phyloP scores from a whole-genome alignment of 495 filamentous ascomycete genomes.

The Tuber borchii region DNA sequence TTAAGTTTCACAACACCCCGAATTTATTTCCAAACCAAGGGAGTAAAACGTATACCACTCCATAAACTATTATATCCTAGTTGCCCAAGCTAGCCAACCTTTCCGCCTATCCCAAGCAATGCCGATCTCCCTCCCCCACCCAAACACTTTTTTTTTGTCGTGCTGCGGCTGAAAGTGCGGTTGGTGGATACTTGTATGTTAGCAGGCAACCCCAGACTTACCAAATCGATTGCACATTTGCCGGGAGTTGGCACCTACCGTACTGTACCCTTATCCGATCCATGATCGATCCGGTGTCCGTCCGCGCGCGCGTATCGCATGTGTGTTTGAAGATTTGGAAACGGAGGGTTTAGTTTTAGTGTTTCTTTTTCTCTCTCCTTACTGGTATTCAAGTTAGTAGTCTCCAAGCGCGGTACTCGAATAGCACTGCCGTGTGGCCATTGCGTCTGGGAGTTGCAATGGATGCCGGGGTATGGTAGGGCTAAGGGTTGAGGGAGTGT shows the following conservation, averaged over 20 bases:
- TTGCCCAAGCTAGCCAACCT: too few relatives aligned
- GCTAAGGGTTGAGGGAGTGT: background rate
- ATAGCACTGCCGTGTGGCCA: background rate
- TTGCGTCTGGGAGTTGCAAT: background rate
- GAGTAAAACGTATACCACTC: too few relatives aligned
- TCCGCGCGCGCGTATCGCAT: background rate
- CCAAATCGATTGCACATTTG: background rate
- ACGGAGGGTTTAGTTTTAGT: background rate
- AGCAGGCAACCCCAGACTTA: background rate
- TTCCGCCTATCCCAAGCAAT: background rate
- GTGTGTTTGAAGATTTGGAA: conserved; percentile 1
- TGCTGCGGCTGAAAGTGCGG: background rate
- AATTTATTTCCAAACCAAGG: background rate
- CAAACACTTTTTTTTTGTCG: background rate
- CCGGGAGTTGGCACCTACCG: background rate
- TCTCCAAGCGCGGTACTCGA: background rate
- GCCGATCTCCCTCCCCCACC: background rate
- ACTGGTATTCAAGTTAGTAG: too few relatives aligned
- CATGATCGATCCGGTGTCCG: conserved; percentile 2
- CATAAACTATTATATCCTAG: too few relatives aligned
- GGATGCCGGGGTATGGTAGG: background rate
- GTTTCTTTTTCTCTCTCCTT: background rate
- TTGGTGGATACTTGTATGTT: background rate
- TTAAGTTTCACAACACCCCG: background rate
- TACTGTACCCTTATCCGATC: conserved; percentile 1